These are phyloP conservation scores for Chamaecyparis obtusa DNA, from an alignment of 75 land plant species.

Conservation along the genomic window DNA sequence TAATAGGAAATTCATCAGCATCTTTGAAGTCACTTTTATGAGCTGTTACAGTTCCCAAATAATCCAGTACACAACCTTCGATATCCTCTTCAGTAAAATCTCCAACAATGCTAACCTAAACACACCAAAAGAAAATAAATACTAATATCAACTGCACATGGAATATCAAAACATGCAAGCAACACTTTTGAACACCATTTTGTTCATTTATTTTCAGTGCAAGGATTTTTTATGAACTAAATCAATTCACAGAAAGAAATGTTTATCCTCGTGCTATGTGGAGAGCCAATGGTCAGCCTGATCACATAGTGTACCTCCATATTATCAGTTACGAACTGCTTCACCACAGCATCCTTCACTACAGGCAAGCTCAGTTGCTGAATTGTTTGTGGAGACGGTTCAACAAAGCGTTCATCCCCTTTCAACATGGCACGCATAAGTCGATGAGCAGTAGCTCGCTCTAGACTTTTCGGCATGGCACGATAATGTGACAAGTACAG, in stretches of 20 bases:
- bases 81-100: slow-evolving; percentile 95
- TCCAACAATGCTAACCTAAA: slow-evolving; percentile 93
- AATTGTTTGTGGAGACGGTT: slow-evolving; percentile 87
- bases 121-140: neutral
- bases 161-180: slow-evolving; percentile 1
- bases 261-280: neutral
- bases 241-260: neutral
- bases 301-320: slow-evolving; percentile 77
- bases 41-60: slow-evolving; percentile 82
- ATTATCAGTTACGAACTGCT: slow-evolving; percentile 80
- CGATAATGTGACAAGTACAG: slow-evolving; percentile 91
- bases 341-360: slow-evolving; percentile 91
- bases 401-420: slow-evolving; percentile 96
- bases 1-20: slow-evolving; percentile 35
- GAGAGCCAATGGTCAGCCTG: neutral
- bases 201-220: neutral
- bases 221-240: neutral
- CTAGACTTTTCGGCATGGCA: slow-evolving; percentile 96
- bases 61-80: slow-evolving; percentile 91
- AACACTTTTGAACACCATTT: neutral
- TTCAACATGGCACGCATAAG: slow-evolving; percentile 93
- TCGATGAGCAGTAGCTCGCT: slow-evolving; percentile 95
- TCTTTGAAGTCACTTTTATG: slow-evolving; percentile 17
- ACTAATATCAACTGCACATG: neutral
- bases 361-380: slow-evolving; percentile 68